Base-by-base conservation (phyloP, 2,329 filamentous ascomycete species). In the Sclerotiophoma versabilis region DNA sequence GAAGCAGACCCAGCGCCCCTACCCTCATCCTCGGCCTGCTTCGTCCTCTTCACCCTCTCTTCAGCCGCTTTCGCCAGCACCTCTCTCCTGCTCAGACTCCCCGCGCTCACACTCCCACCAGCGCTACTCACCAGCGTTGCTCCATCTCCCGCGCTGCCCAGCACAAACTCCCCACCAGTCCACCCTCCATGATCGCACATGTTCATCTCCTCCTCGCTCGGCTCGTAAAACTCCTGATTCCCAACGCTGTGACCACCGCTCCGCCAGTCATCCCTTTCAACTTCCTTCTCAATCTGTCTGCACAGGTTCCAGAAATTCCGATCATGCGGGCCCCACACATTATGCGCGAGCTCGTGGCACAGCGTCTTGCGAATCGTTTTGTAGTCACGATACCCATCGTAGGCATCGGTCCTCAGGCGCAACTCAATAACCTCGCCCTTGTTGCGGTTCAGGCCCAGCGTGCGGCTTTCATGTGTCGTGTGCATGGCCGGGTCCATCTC, bases 261-360 rank as follows among this genome's bases (percentile, higher is more conserved):
- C 68, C 82, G 88, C 87, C 90, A 96, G 78, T 97, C 92, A 14
- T 84, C 89, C 42, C 79, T 80, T 52, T 89, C 88, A 3, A 97
- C 93, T 79, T 97, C 93, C 44, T 83, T 82, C 80, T 98, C 93
- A 68, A 97, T 96, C 79, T 89, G 83, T 64, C 87, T 87, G 63
- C 91, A 96, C 66, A 99, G 75, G 47, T 92, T 85, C 93, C 95
- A 98, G 70, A 99, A 99, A 39, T 90, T 79, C 15, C 86, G 81
- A 75, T 98, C 92, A 74, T 99, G 95, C 0, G 89, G 86, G 0
- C 89, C 82, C 76, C 89, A 88, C 9, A 96, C 91, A 66, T 96
- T 97, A 75, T 99, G 95, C 62, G 93, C 89, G 15, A 99, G 81
- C 79, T 99, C 95, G 77, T 99, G 95, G 71, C 93, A 98, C 11